Percentiles rank a stretch among this genome's conserved stretches.
Conservation (phyloP, 257 asterid species). For the Solanum phureja region DNA sequence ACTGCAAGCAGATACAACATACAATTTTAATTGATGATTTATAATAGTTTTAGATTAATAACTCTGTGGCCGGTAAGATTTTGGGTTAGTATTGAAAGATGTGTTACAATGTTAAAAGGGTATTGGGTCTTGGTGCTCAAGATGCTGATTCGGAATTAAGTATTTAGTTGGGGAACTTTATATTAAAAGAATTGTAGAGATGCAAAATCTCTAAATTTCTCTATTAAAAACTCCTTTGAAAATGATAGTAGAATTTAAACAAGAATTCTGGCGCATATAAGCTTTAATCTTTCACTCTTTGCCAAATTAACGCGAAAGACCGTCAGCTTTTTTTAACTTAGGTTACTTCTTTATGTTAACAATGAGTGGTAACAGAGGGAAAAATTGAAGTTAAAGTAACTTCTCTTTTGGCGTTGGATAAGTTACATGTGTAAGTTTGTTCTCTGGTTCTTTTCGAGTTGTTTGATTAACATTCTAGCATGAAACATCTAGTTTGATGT, state of each 20-base stretch:
- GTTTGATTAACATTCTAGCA: background rate
- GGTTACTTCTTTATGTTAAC: background rate
- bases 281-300: background rate
- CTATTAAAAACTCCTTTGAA: background rate
- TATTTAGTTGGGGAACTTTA: background rate
- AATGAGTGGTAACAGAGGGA: background rate
- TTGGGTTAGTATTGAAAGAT: background rate
- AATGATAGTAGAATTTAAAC: background rate
- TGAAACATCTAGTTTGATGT: background rate
- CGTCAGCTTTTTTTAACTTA: background rate
- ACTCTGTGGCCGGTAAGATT: background rate
- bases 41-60: background rate
- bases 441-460: background rate
- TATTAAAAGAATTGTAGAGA: background rate
- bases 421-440: background rate
- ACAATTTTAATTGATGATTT: background rate
- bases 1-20: background rate
- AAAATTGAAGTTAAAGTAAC: background rate
- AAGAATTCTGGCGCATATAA: background rate
- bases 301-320: background rate
- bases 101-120: background rate
- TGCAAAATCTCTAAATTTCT: background rate
- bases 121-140: background rate
- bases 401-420: background rate
- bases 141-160: background rate